These are phyloP conservation scores for Lasiodiplodia theobromae DNA, from an alignment of 2,329 filamentous ascomycete genomes.

Conservation along the genomic window DNA sequence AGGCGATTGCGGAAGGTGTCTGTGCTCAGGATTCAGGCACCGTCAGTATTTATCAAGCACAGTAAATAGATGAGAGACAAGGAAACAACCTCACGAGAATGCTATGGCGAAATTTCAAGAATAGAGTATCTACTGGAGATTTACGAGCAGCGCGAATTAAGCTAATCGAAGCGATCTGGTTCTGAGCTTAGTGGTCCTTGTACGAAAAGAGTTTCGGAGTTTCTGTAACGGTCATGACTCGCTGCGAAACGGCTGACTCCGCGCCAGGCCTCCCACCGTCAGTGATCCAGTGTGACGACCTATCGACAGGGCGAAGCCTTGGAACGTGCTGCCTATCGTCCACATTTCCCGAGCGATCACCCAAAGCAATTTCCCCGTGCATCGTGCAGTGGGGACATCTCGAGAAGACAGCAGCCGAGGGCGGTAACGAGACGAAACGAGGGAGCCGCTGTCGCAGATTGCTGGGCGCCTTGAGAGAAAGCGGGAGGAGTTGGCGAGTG, in stretches of 20 bases:
- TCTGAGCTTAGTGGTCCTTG: not conserved
- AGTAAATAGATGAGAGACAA: too few relatives aligned
- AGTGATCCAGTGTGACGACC: not conserved
- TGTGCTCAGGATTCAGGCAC: not conserved
- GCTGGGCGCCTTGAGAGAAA: not conserved
- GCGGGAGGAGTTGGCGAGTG: conserved; percentile 12
- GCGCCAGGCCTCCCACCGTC: not conserved
- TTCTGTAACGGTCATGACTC: not conserved
- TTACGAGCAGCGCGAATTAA: not conserved
- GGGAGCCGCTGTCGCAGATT: conserved; percentile 10
- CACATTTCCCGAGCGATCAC: conserved; percentile 15
- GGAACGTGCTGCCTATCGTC: not conserved
- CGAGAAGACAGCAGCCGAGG: not conserved
- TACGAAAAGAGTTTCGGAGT: not conserved
- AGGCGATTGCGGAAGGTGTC: not conserved
- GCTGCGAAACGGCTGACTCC: not conserved
- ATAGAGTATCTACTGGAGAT: not conserved
- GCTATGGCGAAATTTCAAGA: not conserved
- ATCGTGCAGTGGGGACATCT: not conserved
- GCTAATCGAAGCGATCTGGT: not conserved
- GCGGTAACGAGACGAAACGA: not conserved
- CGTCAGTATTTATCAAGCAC: not conserved
- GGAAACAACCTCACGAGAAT: not conserved
- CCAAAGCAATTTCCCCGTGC: not conserved
- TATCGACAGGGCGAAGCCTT: not conserved